Conservation (phyloP, 2,329 filamentous ascomycete species). For the Paraphoma sp. region DNA sequence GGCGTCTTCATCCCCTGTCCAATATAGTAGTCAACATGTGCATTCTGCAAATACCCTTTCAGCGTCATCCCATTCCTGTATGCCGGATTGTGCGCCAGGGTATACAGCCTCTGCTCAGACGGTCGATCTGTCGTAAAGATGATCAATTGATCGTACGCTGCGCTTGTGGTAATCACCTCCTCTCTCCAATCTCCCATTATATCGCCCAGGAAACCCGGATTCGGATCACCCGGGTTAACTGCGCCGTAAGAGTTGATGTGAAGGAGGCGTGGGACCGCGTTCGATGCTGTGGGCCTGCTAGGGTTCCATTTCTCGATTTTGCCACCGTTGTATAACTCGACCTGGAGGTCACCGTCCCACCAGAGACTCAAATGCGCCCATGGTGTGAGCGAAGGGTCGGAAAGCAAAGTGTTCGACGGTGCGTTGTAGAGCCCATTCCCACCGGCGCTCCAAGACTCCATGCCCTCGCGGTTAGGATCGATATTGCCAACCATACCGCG, state of each 20-base stretch:
- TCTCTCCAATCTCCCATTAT: neutral
- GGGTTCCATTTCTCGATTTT: slow-evolving; percentile 1
- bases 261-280: neutral
- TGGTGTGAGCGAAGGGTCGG: neutral
- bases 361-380: neutral
- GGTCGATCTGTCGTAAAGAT: neutral
- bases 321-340: slow-evolving; percentile 4
- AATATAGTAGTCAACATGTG: slow-evolving; percentile 11
- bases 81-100: slow-evolving; percentile 11
- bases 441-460: too few relatives aligned
- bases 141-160: neutral
- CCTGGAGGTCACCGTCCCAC: neutral
- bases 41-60: slow-evolving; percentile 15
- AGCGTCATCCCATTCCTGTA: slow-evolving; percentile 16
- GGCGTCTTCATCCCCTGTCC: slow-evolving; percentile 7
- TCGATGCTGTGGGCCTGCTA: neutral
- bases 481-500: too few relatives aligned
- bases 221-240: neutral
- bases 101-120: slow-evolving; percentile 5
- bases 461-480: too few relatives aligned
- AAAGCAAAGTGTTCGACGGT: neutral
- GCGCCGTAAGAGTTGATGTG: neutral
- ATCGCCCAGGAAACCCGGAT: neutral
- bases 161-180: neutral
- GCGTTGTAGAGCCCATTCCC: neutral